Conservation (phyloP, 2,329 filamentous ascomycete species). For the Curvularia sp. region DNA sequence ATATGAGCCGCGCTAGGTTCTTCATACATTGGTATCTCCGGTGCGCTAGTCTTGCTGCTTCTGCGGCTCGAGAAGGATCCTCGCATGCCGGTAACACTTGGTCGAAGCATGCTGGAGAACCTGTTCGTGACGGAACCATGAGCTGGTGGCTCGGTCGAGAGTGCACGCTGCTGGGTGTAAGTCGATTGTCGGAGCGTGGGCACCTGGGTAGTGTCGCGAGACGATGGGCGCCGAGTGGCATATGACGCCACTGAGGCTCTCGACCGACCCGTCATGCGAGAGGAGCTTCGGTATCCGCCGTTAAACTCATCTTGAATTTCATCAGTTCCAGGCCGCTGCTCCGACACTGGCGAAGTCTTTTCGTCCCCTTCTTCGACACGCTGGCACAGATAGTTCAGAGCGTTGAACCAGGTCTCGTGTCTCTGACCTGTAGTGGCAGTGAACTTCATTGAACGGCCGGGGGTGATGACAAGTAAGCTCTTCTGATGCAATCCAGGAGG, state of each 20-base stretch:
- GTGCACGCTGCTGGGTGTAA: conserved; percentile 37
- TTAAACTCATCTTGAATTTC: conserved; percentile 79
- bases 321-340: conserved; percentile 59
- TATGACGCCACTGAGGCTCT: conserved; percentile 77
- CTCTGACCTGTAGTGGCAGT: conserved; percentile 92
- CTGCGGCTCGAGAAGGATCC: conserved; percentile 59
- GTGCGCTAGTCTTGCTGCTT: conserved; percentile 48
- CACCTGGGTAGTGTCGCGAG: conserved; percentile 48
- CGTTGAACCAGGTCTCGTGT: conserved; percentile 99
- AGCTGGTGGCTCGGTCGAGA: conserved; percentile 41
- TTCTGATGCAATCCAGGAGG: conserved; percentile 94
- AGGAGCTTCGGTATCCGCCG: conserved; percentile 61
- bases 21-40: conserved; percentile 53
- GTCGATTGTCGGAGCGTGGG: conserved; percentile 56
- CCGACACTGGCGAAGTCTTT: conserved; percentile 11
- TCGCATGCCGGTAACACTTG: conserved; percentile 50
- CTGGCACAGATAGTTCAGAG: conserved; percentile 88
- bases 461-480: conserved; percentile 88
- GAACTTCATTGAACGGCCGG: conserved; percentile 88
- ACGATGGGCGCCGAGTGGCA: conserved; percentile 64
- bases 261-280: conserved; percentile 60
- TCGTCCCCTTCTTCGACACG: conserved; percentile 65
- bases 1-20: conserved; percentile 74
- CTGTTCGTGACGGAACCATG: conserved; percentile 56
- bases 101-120: conserved; percentile 55